Conservation (phyloP, 768 basidiomycete species). For the Dacryopinax spathularia region DNA sequence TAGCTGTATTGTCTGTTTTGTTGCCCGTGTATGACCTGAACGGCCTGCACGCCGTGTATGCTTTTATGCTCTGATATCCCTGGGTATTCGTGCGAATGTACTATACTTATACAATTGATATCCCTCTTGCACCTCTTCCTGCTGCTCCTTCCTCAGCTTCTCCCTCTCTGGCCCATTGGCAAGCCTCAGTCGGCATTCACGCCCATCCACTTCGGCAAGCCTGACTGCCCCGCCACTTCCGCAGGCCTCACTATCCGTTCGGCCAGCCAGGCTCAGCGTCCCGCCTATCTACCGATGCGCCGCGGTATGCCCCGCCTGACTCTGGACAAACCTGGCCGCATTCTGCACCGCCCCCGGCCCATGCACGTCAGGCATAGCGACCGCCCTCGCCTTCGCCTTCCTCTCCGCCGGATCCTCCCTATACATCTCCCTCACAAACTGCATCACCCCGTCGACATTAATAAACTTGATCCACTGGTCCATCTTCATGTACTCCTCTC, state of each 20-base stretch:
- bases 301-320: background rate
- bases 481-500: background rate
- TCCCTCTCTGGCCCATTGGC: no score
- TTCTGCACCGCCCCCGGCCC: background rate
- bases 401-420: background rate
- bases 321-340: background rate
- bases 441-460: background rate
- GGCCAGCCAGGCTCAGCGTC: no score
- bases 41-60: background rate
- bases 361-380: background rate
- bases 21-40: background rate
- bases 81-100: conserved; percentile 1
- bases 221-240: no score
- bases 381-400: background rate
- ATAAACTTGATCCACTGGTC: conserved; percentile 3
- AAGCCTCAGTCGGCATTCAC: no score
- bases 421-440: background rate
- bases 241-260: no score
- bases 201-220: no score
- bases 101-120: conserved; percentile 5
- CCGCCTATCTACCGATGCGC: background rate
- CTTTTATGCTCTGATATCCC: background rate
- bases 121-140: background rate
- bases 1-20: no score
- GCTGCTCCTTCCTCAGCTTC: background rate